phyloP scores from a whole-genome alignment of 805 yeast genomes.

The Lachancea lanzarotensis region DNA sequence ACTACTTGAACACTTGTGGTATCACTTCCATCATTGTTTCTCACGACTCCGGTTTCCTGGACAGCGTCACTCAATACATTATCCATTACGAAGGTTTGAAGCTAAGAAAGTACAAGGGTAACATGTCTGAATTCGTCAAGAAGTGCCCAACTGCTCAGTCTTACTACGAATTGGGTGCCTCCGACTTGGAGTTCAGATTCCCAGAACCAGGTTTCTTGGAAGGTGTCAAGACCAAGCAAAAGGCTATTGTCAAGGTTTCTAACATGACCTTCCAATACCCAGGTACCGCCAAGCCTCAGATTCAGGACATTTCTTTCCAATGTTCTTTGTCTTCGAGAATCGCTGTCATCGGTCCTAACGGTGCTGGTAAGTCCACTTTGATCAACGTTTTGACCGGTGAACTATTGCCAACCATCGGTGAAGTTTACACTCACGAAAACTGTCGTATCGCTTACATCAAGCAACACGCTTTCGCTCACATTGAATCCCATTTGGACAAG shows the following conservation, averaged over 20 bases:
- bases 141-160: constrained; percentile 98
- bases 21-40: constrained; percentile 97
- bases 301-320: constrained; percentile 89
- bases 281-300: constrained; percentile 96
- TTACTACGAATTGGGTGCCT: constrained; percentile 97
- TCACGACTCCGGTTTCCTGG: constrained; percentile 99
- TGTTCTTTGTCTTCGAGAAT: constrained; percentile 98
- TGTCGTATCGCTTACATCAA: constrained; percentile 99
- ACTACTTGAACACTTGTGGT: constrained; percentile 98
- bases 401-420: constrained; percentile 96
- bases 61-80: constrained; percentile 94
- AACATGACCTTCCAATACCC: constrained; percentile 99
- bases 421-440: constrained; percentile 98
- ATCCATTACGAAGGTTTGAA: constrained; percentile 99
- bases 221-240: constrained; percentile 99
- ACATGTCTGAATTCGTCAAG: constrained; percentile 97
- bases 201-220: constrained; percentile 99
- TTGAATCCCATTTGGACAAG: constrained; percentile 97
- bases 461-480: constrained; percentile 99
- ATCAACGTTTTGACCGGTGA: constrained; percentile 99
- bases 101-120: constrained; percentile 99
- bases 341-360: constrained; percentile 99
- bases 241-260: constrained; percentile 97
- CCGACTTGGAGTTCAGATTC: constrained; percentile 93
- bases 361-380: constrained; percentile 99